These are phyloP conservation scores for Avena sativa DNA, from an alignment of 176 grass and related monocot genomes.

Conservation along the genomic window DNA sequence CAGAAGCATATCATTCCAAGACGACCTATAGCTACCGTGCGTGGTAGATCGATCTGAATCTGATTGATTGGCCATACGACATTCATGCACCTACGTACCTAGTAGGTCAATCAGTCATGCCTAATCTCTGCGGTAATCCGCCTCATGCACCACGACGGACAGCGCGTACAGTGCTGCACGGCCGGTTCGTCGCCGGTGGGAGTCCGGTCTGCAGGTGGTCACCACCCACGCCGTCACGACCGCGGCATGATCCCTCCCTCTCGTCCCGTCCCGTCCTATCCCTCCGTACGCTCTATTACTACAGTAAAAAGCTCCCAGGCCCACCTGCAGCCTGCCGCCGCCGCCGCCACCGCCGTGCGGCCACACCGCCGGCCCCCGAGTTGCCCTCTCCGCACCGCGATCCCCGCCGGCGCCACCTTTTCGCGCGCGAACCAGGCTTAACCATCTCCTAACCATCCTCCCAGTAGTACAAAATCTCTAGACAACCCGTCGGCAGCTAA, in stretches of 20 bases:
- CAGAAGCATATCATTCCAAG: too few species aligned
- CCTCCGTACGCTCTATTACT: not conserved
- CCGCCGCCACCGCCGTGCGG: not conserved
- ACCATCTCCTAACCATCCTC: too few species aligned
- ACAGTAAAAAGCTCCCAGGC: not conserved
- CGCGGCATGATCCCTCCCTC: not conserved
- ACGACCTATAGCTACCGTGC: too few species aligned
- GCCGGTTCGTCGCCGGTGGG: not conserved
- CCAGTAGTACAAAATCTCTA: too few species aligned
- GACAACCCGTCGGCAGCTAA: too few species aligned
- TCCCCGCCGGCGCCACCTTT: not conserved
- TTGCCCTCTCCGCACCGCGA: not conserved
- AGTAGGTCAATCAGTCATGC: not conserved
- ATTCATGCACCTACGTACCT: not conserved
- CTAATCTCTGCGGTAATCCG: too few species aligned
- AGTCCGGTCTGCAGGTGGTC: not conserved
- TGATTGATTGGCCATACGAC: constrained; percentile 26
- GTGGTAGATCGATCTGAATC: not conserved
- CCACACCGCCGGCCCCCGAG: not conserved
- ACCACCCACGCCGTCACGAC: not conserved
- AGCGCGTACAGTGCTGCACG: not conserved
- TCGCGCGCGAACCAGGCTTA: not conserved
- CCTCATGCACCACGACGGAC: not conserved
- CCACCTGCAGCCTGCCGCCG: not conserved
- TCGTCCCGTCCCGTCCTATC: not conserved